Conservation (phyloP, 495 filamentous ascomycete species). For the Hamigera avellanea region DNA sequence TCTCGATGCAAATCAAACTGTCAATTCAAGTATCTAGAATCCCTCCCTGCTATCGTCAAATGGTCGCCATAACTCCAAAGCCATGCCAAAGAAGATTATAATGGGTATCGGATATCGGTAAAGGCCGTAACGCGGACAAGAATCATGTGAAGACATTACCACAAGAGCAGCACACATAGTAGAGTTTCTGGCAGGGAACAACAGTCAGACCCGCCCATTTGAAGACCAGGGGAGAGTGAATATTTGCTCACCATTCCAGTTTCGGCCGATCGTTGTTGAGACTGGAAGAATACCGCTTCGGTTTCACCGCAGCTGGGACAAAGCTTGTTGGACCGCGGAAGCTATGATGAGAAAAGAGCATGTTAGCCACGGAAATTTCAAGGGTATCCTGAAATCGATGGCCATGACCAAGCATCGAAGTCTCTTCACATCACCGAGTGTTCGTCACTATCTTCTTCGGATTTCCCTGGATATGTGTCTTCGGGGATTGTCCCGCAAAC, state of each 20-base stretch:
- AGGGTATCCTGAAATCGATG: constrained; percentile 1
- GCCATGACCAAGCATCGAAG: constrained; percentile 3
- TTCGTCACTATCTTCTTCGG: constrained; percentile 8
- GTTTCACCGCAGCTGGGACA: constrained; percentile 77
- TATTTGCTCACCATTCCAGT: constrained; percentile 80
- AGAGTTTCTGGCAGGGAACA: constrained; percentile 64
- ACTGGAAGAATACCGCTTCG: constrained; percentile 96
- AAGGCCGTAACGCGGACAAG: constrained; percentile 9
- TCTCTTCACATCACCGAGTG: constrained; percentile 4
- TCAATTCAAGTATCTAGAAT: not conserved
- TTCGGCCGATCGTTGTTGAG: constrained; percentile 88
- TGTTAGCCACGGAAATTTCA: constrained; percentile 35
- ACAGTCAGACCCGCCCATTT: not conserved
- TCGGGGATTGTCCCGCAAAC: constrained; percentile 24
- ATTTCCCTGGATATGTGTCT: constrained; percentile 1
- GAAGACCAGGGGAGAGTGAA: constrained; percentile 4
- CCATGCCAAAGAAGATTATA: constrained; percentile 5
- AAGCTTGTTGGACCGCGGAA: constrained; percentile 69
- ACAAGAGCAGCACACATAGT: constrained; percentile 90
- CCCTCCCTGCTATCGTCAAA: not conserved
- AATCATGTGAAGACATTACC: constrained; percentile 67
- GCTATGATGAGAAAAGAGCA: constrained; percentile 40
- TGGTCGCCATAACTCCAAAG: not conserved
- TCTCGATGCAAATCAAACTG: not conserved
- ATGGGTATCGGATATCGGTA: constrained; percentile 26